Evolutionary conservation across 2,329 filamentous ascomycete genomes (phyloP).

Genomic region (Arthrobotrys sphaeroides): DNA sequence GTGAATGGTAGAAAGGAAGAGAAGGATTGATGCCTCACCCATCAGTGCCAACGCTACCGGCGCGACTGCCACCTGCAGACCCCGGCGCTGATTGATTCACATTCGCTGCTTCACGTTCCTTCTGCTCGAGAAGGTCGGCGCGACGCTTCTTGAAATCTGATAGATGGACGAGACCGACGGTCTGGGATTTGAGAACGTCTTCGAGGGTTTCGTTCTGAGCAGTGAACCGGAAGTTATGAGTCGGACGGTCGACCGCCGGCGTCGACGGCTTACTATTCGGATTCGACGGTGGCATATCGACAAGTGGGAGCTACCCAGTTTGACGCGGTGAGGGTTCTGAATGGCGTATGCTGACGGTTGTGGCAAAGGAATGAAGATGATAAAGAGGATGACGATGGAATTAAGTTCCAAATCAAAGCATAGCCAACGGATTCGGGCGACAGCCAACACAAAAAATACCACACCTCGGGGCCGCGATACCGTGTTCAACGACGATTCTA

Average conservation of each 20-base stretch:
- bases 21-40: conserved; percentile 65
- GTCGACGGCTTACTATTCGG: conserved; percentile 53
- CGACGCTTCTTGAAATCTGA: conserved; percentile 96
- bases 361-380: neutral
- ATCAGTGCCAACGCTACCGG: conserved; percentile 64
- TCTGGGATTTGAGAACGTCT: conserved; percentile 83
- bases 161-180: conserved; percentile 88
- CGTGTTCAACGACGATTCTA: no score
- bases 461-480: neutral
- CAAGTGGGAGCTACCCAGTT: neutral
- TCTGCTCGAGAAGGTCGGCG: conserved; percentile 90
- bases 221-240: conserved; percentile 72
- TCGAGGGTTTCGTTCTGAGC: conserved; percentile 79
- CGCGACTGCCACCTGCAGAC: conserved; percentile 67
- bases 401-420: neutral
- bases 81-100: conserved; percentile 60
- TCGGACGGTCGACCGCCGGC: conserved; percentile 57
- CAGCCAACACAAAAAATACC: conserved; percentile 34
- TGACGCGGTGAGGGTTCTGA: neutral
- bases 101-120: conserved; percentile 81
- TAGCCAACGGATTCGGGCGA: neutral
- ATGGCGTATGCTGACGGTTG: neutral
- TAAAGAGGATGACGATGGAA: neutral
- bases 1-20: no score
- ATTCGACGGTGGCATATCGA: conserved; percentile 38